Evolutionary conservation across 345 rosid species (phyloP).

Genomic region (Bretschneidera sinensis): DNA sequence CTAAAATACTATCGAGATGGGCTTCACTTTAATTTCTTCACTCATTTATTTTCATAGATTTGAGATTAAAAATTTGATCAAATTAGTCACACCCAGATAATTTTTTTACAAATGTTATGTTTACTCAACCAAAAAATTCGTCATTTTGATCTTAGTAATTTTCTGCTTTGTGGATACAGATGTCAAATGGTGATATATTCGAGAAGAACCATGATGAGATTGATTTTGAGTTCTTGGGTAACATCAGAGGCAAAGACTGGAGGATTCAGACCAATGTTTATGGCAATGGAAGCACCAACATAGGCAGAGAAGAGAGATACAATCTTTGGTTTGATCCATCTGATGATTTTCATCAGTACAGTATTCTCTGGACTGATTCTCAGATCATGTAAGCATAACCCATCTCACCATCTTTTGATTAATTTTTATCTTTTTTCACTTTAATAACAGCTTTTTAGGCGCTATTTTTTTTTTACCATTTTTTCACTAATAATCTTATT

Average conservation of each 20-base stretch:
- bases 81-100: background rate
- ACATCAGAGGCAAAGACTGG: constrained; percentile 97
- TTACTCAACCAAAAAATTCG: background rate
- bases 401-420: background rate
- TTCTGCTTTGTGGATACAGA: constrained; percentile 33
- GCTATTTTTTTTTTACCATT: background rate
- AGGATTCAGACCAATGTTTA: constrained; percentile 96
- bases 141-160: background rate
- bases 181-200: constrained; percentile 92
- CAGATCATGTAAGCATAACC: constrained; percentile 64
- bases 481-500: background rate
- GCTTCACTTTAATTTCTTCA: background rate
- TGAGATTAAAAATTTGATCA: background rate
- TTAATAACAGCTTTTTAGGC: background rate
- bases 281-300: constrained; percentile 86
- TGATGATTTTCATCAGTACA: constrained; percentile 89
- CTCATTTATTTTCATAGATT: background rate
- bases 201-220: constrained; percentile 97
- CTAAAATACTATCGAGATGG: background rate
- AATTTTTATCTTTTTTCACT: background rate
- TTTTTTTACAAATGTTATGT: background rate
- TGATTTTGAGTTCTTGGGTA: constrained; percentile 96
- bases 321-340: constrained; percentile 98
- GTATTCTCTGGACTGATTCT: constrained; percentile 90
- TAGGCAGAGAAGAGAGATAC: constrained; percentile 94